Conservation (phyloP, 2,329 filamentous ascomycete species). For the Pseudocercospora pini-densiflorae region DNA sequence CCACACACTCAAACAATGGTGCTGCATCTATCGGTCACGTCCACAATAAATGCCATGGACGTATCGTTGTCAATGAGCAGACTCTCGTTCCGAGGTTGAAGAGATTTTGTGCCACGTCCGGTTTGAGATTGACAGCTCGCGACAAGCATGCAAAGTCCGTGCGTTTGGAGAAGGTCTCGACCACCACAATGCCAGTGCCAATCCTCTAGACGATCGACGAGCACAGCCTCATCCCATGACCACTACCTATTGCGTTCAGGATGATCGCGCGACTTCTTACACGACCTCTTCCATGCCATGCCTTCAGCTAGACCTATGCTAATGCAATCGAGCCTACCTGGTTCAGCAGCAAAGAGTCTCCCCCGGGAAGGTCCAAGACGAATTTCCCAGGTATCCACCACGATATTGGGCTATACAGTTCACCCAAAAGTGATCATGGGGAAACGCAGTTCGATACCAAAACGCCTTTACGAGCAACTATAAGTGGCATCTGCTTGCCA, state of each 20-base stretch:
- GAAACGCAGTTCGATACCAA: background rate
- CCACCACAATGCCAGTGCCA: background rate
- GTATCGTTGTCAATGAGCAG: background rate
- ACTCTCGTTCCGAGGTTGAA: background rate
- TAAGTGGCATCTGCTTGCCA: background rate
- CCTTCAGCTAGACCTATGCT: no score
- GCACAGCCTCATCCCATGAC: background rate
- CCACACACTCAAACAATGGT: background rate
- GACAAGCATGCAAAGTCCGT: background rate
- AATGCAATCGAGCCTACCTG: no score
- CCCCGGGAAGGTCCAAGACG: background rate
- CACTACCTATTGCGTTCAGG: background rate
- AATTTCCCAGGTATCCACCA: background rate
- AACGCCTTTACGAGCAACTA: background rate
- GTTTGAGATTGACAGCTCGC: conserved; percentile 5
- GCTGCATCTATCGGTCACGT: background rate
- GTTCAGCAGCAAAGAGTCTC: no score
- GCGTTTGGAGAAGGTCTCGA: background rate
- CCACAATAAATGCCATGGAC: background rate
- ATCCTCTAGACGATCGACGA: background rate
- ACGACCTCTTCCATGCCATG: no score
- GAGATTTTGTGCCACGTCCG: background rate
- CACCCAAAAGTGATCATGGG: background rate
- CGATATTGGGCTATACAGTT: background rate
- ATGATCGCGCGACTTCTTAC: background rate